Conservation (phyloP, 345 rosid genomes). For the Conringia planisiliqua region DNA sequence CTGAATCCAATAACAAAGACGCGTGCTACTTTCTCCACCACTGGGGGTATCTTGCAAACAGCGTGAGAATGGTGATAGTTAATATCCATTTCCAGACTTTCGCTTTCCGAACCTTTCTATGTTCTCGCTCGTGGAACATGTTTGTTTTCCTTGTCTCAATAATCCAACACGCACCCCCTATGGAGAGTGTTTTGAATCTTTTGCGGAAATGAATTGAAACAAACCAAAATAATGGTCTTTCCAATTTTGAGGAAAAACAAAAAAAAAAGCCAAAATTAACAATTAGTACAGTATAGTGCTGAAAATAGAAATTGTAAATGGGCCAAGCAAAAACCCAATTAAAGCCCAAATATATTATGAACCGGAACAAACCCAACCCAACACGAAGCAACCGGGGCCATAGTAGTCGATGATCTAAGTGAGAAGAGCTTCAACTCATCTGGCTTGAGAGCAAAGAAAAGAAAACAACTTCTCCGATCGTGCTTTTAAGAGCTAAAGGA, state of each 20-base stretch:
- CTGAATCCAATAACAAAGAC: conserved; percentile 14
- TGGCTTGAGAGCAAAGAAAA: conserved; percentile 34
- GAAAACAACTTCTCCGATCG: background rate
- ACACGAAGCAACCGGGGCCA: background rate
- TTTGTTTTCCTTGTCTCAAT: conserved; percentile 17
- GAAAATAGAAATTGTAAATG: background rate
- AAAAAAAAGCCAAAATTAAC: too few species aligned
- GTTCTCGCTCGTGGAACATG: conserved; percentile 1
- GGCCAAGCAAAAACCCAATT: background rate
- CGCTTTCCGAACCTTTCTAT: background rate
- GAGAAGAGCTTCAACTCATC: background rate
- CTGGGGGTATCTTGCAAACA: background rate
- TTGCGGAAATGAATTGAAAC: background rate
- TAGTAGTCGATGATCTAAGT: too few species aligned
- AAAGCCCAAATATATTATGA: background rate
- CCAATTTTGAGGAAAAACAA: background rate
- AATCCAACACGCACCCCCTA: conserved; percentile 5
- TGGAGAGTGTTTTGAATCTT: conserved; percentile 10
- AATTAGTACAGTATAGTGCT: background rate
- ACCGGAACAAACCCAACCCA: background rate
- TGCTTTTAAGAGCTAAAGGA: background rate
- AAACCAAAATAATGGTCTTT: background rate
- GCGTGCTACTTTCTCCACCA: conserved; percentile 1
- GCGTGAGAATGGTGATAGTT: background rate
- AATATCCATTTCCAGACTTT: conserved; percentile 9